Base-by-base conservation (phyloP, 192 early-diverging fungal genomes). In the Backusella sp. region DNA sequence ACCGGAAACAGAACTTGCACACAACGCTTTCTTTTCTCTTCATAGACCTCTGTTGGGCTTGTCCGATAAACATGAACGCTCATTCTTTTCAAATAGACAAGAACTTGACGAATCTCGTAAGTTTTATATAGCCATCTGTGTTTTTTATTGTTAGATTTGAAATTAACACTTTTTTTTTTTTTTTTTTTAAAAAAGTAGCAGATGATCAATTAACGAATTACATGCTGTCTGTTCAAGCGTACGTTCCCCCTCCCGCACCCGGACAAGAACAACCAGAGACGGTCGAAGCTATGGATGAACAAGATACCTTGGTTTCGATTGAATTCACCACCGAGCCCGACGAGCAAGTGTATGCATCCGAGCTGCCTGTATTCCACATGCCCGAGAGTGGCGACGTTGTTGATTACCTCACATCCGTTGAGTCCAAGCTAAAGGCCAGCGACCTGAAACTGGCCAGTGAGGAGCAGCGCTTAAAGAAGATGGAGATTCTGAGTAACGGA, bases 1-100 rank as follows among this genome's bases (percentile, higher is more conserved):
- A 41, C 82, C 82, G 14, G 73, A 80, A 68, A 72, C 78, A 19
- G 89, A 90, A 72, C 78, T 90, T 9, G 87, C 87, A 14, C 83
- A 88, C 34, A 86, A 84, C 37, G 80, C 86, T 17, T 90, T 90
- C 79, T 90, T 89, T 77, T 87, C 89, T 11, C 76, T 87, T 21
- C 84, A 90, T 73, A 82, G 88, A 69, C 89, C 89, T 46, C 74
- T 90, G 4, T 19, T 69, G 34, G 68, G 68, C 12, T 52, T 89
- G 11, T 79, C 79, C 2, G 79, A 44, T 41, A 23, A 49, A 26
- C 41, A 71, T 15, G 70, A 71, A 32, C 41, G 36, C 5, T 44
- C 70, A 15, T 71, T 71, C 41, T 71, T 71, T 71, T 71, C 70
- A 6, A 19, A 39, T 28, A 49, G 28, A 49, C 15, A 71, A 36